Evolutionary conservation across 805 yeast genomes (phyloP), one percentile per base, ranked within the genome.

Genomic region (Wickerhamiella vanderwaltii): DNA sequence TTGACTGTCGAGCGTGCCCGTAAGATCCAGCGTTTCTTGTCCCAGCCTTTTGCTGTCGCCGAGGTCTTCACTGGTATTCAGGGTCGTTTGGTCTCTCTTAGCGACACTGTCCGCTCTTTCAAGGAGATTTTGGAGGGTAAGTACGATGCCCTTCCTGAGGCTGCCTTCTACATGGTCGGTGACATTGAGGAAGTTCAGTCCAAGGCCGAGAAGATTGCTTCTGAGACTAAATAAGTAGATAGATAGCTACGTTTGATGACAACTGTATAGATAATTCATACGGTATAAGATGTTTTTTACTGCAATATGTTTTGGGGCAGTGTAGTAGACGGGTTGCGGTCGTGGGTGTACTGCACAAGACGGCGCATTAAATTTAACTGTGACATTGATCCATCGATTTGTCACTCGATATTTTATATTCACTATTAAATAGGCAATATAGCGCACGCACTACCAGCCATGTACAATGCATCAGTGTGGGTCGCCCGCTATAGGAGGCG

Each of bases 131-230:
- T 91, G 63, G 96, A 76, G 29, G 98, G 98, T 74, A 91, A 91
- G 77, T 86, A 91, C 76, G 98, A 91, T 72, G 79, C 80, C 74
- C 79, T 91, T 63, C 98, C 98, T 66, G 98, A 91, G 76, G 83
- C 80, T 67, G 98, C 98, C 61, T 91, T 91, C 94, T 91, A 91
- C 73, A 91, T 91, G 98, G 98, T 91, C 71, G 98, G 98, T 75
- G 95, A 95, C 75, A 87, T 91, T 63, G 96, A 87, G 68, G 98
- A 91, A 71, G 98, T 79, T 60, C 69, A 86, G 67, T 93, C 96
- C 65, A 91, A 91, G 79, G 97, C 96, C 65, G 97, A 91, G 73
- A 87, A 88, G 76, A 71, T 91, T 67, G 97, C 97, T 69, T 77
- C 94, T 67, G 95, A 85, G 51, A 41, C 58, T 39, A 36, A 46